phyloP scores from a whole-genome alignment of 106 monocot genomes.

The Hemerocallis citrina region DNA sequence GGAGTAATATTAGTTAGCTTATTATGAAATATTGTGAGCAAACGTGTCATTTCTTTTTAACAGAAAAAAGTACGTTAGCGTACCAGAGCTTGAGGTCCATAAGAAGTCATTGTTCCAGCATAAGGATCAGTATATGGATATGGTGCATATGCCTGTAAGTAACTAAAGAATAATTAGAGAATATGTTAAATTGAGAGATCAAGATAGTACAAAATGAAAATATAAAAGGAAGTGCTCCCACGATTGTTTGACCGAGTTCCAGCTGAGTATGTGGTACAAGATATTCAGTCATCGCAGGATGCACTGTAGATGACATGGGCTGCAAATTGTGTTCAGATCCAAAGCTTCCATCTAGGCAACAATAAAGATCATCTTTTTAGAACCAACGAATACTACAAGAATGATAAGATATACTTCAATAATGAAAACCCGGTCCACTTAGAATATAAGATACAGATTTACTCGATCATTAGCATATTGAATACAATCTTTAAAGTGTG shows the following conservation, averaged over 20 bases:
- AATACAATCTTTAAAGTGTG: too few relatives aligned
- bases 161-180: slow-evolving; percentile 4
- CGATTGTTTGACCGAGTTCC: slow-evolving; percentile 54
- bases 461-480: too few relatives aligned
- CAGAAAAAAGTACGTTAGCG: background rate
- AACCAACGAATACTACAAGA: background rate
- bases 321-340: slow-evolving; percentile 27
- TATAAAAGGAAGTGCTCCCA: slow-evolving; percentile 14
- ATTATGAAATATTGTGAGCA: background rate
- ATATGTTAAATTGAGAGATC: background rate
- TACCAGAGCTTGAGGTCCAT: slow-evolving; percentile 46
- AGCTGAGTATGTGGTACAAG: slow-evolving; percentile 43
- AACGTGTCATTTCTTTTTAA: background rate
- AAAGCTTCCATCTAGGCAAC: slow-evolving; percentile 29
- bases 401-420: background rate
- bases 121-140: slow-evolving; percentile 46
- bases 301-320: slow-evolving; percentile 16
- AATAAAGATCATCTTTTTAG: background rate
- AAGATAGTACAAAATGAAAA: slow-evolving; percentile 1
- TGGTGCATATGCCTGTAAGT: slow-evolving; percentile 32
- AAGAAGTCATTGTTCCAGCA: slow-evolving; percentile 30
- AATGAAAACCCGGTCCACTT: background rate
- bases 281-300: slow-evolving; percentile 35
- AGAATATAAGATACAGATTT: background rate
- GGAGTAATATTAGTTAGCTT: background rate